Percentiles rank a stretch among this genome's conserved stretches.
Conservation (phyloP, 1,284 basidiomycete genomes). For the Puccinia polysora region DNA sequence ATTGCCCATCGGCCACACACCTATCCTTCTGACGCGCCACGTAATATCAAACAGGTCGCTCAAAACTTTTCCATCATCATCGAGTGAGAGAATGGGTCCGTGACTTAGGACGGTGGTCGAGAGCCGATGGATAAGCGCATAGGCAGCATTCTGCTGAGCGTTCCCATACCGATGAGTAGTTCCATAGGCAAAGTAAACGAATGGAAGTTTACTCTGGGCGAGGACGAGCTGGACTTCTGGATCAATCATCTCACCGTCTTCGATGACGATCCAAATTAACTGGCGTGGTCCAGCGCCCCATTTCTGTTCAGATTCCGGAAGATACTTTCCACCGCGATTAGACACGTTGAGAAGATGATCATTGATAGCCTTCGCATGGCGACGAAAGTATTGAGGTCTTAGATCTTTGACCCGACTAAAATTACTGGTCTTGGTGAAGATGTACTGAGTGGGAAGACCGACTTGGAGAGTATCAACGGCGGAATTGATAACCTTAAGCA, state of each 20-base stretch:
- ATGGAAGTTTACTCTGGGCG: not conserved
- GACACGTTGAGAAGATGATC: slow-evolving; percentile 7
- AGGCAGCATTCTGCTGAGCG: slow-evolving; percentile 36
- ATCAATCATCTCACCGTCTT: slow-evolving; percentile 20
- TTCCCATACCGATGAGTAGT: slow-evolving; percentile 30
- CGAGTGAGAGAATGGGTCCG: slow-evolving; percentile 32
- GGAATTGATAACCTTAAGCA: not conserved
- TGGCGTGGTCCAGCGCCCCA: slow-evolving; percentile 13
- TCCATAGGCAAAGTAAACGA: slow-evolving; percentile 27
- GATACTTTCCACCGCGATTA: slow-evolving; percentile 8
- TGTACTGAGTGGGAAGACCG: slow-evolving; percentile 17
- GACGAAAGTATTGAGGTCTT: slow-evolving; percentile 22
- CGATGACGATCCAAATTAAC: slow-evolving; percentile 32
- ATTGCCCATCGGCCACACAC: slow-evolving; percentile 45
- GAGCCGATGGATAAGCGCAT: slow-evolving; percentile 35
- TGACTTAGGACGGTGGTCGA: slow-evolving; percentile 14
- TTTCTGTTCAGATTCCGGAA: slow-evolving; percentile 1
- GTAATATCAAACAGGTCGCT: slow-evolving; percentile 30
- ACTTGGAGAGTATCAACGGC: not conserved
- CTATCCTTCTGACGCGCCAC: slow-evolving; percentile 39
- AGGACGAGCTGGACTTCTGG: slow-evolving; percentile 11
- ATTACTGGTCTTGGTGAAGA: slow-evolving; percentile 35
- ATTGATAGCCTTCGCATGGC: slow-evolving; percentile 12
- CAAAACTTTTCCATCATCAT: slow-evolving; percentile 29
- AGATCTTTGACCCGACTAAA: slow-evolving; percentile 2